Conservation (phyloP, 2,329 filamentous ascomycete genomes). For the Sporothrix brasiliensis region DNA sequence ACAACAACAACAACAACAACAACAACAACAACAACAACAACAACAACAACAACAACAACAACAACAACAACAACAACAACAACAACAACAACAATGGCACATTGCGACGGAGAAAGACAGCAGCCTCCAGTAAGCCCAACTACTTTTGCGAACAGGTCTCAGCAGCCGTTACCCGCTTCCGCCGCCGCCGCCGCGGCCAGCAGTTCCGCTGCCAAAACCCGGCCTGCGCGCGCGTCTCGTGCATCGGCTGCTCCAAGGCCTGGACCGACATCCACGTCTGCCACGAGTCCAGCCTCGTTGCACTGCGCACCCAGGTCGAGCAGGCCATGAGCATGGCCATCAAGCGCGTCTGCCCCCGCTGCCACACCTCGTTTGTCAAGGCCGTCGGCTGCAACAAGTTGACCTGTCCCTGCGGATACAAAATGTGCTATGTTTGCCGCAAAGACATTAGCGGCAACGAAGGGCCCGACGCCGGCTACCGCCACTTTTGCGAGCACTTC, state of each 20-base stretch:
- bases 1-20: background rate
- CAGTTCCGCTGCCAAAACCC: conserved; percentile 77
- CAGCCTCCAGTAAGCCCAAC: conserved; percentile 10
- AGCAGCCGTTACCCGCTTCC: conserved; percentile 66
- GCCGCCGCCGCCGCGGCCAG: conserved; percentile 70
- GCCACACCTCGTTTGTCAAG: conserved; percentile 91
- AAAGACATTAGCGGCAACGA: conserved; percentile 63
- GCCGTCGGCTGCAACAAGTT: conserved; percentile 95
- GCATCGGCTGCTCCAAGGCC: conserved; percentile 76
- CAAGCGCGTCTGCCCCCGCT: conserved; percentile 91
- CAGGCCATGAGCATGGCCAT: conserved; percentile 90
- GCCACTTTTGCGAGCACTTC: conserved; percentile 96
- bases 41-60: conserved; percentile 1
- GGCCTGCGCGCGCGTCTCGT: conserved; percentile 70
- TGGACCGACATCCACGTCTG: conserved; percentile 92
- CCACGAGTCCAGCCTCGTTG: conserved; percentile 78
- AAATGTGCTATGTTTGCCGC: conserved; percentile 97
- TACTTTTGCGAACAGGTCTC: conserved; percentile 54
- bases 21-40: background rate
- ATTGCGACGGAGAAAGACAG: background rate
- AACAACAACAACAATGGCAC: background rate
- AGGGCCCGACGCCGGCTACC: conserved; percentile 69
- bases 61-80: background rate
- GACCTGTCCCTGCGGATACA: conserved; percentile 91
- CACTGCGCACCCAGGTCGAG: conserved; percentile 86